Conservation (phyloP, 805 yeast species). For the Yamadazyma ubonensis region DNA sequence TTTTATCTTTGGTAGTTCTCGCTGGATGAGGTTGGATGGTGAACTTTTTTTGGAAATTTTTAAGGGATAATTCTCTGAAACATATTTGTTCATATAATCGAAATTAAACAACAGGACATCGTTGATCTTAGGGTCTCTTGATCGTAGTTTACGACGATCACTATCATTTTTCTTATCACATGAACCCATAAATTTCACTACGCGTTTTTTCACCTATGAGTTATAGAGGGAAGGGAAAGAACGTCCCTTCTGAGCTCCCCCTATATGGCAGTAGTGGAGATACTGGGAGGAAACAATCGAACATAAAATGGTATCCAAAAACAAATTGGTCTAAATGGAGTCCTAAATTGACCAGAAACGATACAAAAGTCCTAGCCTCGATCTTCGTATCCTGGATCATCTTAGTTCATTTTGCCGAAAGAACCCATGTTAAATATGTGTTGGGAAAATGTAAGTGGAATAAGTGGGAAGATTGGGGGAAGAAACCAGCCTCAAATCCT, state of each 20-base stretch:
- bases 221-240: conserved; percentile 22
- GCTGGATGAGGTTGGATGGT: not conserved
- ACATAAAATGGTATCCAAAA: not conserved
- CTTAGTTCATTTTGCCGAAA: conserved; percentile 31
- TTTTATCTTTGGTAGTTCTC: not conserved
- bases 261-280: not conserved
- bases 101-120: conserved; percentile 30
- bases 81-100: conserved; percentile 27
- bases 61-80: conserved; percentile 20
- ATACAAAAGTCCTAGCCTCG: conserved; percentile 3
- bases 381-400: conserved; percentile 25
- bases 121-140: conserved; percentile 15
- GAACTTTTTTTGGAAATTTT: conserved; percentile 7
- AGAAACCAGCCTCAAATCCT: conserved; percentile 22
- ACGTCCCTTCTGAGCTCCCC: conserved; percentile 1
- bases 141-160: conserved; percentile 23
- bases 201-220: conserved; percentile 16
- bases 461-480: conserved; percentile 68
- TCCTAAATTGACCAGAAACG: not conserved
- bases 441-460: conserved; percentile 51
- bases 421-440: conserved; percentile 25
- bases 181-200: not conserved
- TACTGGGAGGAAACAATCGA: not conserved
- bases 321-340: not conserved
- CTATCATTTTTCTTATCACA: conserved; percentile 7